These are phyloP conservation scores for Xylaria sp. DNA, from an alignment of 2,329 filamentous ascomycete species.

Conservation along the genomic window DNA sequence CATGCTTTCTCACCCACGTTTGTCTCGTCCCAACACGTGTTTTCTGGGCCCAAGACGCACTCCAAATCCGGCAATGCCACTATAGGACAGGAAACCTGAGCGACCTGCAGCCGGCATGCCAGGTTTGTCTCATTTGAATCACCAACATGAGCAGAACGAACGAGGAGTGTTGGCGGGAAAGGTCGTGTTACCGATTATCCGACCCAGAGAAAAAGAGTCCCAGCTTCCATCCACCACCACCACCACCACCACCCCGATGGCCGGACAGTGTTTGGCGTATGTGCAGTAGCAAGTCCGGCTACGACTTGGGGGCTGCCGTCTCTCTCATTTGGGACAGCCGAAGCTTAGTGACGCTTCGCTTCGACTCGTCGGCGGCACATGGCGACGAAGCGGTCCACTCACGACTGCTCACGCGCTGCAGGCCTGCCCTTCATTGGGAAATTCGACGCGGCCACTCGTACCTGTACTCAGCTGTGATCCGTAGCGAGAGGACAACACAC, in stretches of 20 bases:
- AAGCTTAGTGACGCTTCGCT: background rate
- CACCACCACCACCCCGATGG: too few species aligned
- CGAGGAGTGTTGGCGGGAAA: slow-evolving; percentile 9
- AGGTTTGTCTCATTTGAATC: slow-evolving; percentile 6
- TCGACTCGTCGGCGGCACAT: background rate
- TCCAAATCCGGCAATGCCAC: background rate
- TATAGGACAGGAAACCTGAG: background rate
- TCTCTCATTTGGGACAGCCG: too few species aligned
- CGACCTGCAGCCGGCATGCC: background rate
- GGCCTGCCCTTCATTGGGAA: background rate
- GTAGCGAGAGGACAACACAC: background rate
- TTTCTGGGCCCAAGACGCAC: background rate
- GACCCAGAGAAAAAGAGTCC: slow-evolving; percentile 12
- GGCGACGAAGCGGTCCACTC: background rate
- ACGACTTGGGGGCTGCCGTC: background rate
- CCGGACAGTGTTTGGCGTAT: background rate
- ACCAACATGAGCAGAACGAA: slow-evolving; percentile 1
- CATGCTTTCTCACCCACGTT: background rate
- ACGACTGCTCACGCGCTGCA: background rate
- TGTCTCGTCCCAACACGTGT: background rate
- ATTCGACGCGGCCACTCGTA: background rate
- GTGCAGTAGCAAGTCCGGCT: background rate
- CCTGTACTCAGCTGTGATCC: slow-evolving; percentile 7
- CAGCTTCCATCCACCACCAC: too few species aligned
- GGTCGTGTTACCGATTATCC: slow-evolving; percentile 15